A percentile compares a stretch with the other conserved stretches of the same genome.
These are phyloP conservation scores for Delonix regia DNA, from an alignment of 306 rosid species.

Conservation along the genomic window DNA sequence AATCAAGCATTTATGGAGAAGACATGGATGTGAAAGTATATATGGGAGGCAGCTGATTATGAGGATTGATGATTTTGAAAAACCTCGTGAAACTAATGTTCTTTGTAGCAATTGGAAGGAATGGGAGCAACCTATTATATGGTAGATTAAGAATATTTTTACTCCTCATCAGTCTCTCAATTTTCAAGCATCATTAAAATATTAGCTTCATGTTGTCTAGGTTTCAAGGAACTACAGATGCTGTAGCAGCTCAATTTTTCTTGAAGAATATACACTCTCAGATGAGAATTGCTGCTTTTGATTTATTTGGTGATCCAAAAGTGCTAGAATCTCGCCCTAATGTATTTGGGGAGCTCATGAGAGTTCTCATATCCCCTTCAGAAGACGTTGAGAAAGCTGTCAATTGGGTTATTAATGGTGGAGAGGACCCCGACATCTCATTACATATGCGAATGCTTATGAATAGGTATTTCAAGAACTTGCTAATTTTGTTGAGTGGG, in stretches of 20 bases:
- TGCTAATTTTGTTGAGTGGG: constrained; percentile 15
- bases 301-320: constrained; percentile 78
- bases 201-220: constrained; percentile 54
- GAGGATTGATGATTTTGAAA: constrained; percentile 93
- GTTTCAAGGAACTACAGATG: constrained; percentile 97
- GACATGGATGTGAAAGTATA: constrained; percentile 67
- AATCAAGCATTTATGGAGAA: constrained; percentile 94
- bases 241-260: constrained; percentile 89
- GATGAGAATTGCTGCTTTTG: constrained; percentile 76
- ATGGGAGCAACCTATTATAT: constrained; percentile 94
- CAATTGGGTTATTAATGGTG: constrained; percentile 71
- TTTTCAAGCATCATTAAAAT: constrained; percentile 32
- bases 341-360: constrained; percentile 94
- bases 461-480: constrained; percentile 60
- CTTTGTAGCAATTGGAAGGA: constrained; percentile 91
- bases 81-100: constrained; percentile 79
- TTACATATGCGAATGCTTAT: constrained; percentile 98
- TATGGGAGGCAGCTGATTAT: constrained; percentile 72
- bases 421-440: constrained; percentile 80
- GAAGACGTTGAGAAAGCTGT: constrained; percentile 80
- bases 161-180: constrained; percentile 14
- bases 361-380: constrained; percentile 83
- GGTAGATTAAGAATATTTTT: constrained; percentile 53
- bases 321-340: constrained; percentile 71
- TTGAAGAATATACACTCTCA: constrained; percentile 82